These are phyloP conservation scores for Talaromyces nanjingensis DNA, from an alignment of 495 filamentous ascomycete genomes.

Conservation along the genomic window DNA sequence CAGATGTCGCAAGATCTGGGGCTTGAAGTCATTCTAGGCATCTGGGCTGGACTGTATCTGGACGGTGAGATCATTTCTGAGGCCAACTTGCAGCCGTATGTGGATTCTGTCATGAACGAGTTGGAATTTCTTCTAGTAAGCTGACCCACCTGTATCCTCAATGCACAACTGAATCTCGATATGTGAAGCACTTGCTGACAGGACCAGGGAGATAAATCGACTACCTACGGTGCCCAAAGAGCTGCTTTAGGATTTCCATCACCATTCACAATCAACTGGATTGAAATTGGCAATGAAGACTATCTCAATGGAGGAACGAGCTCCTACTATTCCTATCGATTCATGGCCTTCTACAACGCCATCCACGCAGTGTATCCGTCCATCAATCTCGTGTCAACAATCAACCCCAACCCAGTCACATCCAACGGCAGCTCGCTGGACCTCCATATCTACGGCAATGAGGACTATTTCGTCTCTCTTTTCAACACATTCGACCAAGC, in stretches of 20 bases:
- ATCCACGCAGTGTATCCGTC: conserved; percentile 41
- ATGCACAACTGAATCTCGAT: too few species aligned
- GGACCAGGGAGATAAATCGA: too few species aligned
- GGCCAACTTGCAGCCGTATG: too few species aligned
- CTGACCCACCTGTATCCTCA: too few species aligned
- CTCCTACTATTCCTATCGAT: conserved; percentile 39
- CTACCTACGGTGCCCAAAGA: neutral
- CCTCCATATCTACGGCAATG: conserved; percentile 43
- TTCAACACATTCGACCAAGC: conserved; percentile 52
- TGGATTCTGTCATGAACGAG: too few species aligned
- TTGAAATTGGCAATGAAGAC: conserved; percentile 45
- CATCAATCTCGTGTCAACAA: conserved; percentile 41
- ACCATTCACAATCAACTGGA: neutral
- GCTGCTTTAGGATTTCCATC: neutral
- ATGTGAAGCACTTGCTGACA: too few species aligned
- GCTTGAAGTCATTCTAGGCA: too few species aligned
- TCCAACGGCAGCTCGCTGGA: conserved; percentile 36
- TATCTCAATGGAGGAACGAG: conserved; percentile 31
- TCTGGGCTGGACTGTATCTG: too few species aligned
- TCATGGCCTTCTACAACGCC: conserved; percentile 37
- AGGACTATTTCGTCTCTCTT: conserved; percentile 40
- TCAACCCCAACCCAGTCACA: conserved; percentile 26
- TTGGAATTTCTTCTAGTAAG: too few species aligned
- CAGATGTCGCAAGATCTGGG: neutral
- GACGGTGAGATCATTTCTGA: neutral